These are phyloP conservation scores for Geotrichum aggregatum DNA, from an alignment of 1,139 yeast species.

Conservation along the genomic window DNA sequence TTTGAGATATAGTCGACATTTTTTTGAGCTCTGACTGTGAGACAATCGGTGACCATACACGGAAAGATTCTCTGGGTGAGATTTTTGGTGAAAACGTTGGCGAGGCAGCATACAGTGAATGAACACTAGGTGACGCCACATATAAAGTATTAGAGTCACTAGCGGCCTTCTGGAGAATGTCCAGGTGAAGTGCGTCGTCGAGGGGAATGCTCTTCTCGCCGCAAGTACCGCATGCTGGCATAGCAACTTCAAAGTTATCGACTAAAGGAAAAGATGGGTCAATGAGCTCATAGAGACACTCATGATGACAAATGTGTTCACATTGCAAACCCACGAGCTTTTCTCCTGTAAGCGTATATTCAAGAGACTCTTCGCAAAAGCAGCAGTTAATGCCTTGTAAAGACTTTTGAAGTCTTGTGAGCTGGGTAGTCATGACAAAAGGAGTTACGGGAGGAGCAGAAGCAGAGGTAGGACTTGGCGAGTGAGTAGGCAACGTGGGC, in stretches of 20 bases:
- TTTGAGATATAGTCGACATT: slow-evolving; percentile 3
- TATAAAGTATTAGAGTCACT: slow-evolving; percentile 2
- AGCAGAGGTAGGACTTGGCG: no score
- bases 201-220: slow-evolving; percentile 28
- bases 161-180: slow-evolving; percentile 25
- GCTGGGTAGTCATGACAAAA: slow-evolving; percentile 13
- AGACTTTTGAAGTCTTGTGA: slow-evolving; percentile 22
- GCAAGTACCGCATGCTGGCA: slow-evolving; percentile 32
- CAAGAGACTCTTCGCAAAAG: slow-evolving; percentile 33
- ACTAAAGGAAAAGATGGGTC: slow-evolving; percentile 20
- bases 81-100: no score
- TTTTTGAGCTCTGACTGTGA: background rate
- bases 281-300: slow-evolving; percentile 29
- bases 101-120: no score
- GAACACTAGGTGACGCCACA: no score
- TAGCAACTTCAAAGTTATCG: slow-evolving; percentile 21
- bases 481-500: background rate
- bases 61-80: no score
- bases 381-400: slow-evolving; percentile 29
- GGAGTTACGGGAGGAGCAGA: slow-evolving; percentile 20
- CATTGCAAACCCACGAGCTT: slow-evolving; percentile 28
- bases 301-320: slow-evolving; percentile 30
- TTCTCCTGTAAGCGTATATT: slow-evolving; percentile 28
- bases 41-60: background rate
- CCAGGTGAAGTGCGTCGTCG: slow-evolving; percentile 25